Evolutionary conservation across 2,329 filamentous ascomycete genomes (phyloP).

Genomic region (Talaromyces funiculosus): DNA sequence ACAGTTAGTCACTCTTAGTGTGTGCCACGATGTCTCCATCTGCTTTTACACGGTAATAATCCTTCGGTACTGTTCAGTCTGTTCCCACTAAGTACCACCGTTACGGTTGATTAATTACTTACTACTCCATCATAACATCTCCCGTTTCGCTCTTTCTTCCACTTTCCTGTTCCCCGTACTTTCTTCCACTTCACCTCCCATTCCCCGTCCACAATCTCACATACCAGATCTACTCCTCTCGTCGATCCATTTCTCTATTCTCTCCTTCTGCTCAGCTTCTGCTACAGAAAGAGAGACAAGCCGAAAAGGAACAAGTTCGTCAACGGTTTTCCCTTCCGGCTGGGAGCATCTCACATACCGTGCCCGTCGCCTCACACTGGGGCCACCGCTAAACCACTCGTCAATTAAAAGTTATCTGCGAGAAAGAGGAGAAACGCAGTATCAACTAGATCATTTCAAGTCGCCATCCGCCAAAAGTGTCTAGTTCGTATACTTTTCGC

Average conservation of each 20-base stretch:
- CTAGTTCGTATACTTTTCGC: conserved; percentile 18
- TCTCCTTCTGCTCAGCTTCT: conserved; percentile 17
- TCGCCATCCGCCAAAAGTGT: background rate
- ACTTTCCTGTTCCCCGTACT: background rate
- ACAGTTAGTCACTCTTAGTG: conserved; percentile 9
- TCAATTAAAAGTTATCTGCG: background rate
- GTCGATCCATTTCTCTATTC: conserved; percentile 14
- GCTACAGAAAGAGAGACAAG: conserved; percentile 13
- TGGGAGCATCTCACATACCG: conserved; percentile 15
- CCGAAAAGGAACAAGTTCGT: conserved; percentile 4
- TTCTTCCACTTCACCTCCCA: conserved; percentile 14
- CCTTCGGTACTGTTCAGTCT: background rate
- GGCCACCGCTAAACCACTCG: conserved; percentile 15
- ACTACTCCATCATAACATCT: conserved; percentile 16
- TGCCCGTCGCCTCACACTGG: conserved; percentile 20
- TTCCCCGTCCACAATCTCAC: conserved; percentile 4
- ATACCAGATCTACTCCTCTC: conserved; percentile 15
- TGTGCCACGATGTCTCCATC: conserved; percentile 3
- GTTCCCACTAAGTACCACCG: background rate
- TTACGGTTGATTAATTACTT: background rate
- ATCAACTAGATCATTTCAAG: background rate
- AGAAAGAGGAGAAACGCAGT: background rate
- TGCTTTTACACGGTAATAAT: background rate
- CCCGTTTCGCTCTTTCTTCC: background rate
- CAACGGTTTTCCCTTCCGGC: conserved; percentile 12